phyloP scores from a whole-genome alignment of 352 stramenopile species.

The Globisporangium middletonii region DNA sequence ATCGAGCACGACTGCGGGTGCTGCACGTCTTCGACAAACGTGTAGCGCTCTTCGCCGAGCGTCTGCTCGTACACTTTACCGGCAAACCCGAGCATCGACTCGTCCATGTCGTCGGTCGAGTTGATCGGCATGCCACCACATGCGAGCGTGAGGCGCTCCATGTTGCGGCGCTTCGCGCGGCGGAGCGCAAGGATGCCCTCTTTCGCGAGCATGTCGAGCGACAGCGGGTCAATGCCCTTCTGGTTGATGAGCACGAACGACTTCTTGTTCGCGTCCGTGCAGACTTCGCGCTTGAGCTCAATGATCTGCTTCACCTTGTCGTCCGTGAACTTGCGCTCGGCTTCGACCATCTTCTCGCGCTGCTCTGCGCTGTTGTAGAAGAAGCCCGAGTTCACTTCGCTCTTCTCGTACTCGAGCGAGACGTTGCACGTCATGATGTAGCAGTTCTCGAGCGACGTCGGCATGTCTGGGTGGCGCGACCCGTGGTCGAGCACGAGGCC shows the following conservation, averaged over 20 bases:
- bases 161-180: constrained; percentile 98
- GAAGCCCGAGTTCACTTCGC: constrained; percentile 97
- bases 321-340: constrained; percentile 93
- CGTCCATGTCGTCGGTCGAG: constrained; percentile 96
- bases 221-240: constrained; percentile 99
- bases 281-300: constrained; percentile 98
- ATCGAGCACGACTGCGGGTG: constrained; percentile 97
- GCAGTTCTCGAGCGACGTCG: constrained; percentile 93
- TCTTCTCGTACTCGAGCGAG: constrained; percentile 99
- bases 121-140: constrained; percentile 98
- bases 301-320: constrained; percentile 97
- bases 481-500: constrained; percentile 98
- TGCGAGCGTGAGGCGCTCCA: constrained; percentile 98
- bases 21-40: constrained; percentile 98
- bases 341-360: constrained; percentile 96
- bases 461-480: constrained; percentile 98
- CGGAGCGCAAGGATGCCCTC: constrained; percentile 98
- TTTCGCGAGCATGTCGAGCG: constrained; percentile 99
- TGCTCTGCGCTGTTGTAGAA: constrained; percentile 99
- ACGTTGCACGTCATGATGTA: constrained; percentile 99
- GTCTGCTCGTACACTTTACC: constrained; percentile 98
- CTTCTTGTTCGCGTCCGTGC: constrained; percentile 93
- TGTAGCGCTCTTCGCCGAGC: constrained; percentile 99
- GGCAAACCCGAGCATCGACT: constrained; percentile 94
- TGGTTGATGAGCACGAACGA: constrained; percentile 99